phyloP scores from a whole-genome alignment of 2,329 filamentous ascomycete species.

The Aspergillus sp. region DNA sequence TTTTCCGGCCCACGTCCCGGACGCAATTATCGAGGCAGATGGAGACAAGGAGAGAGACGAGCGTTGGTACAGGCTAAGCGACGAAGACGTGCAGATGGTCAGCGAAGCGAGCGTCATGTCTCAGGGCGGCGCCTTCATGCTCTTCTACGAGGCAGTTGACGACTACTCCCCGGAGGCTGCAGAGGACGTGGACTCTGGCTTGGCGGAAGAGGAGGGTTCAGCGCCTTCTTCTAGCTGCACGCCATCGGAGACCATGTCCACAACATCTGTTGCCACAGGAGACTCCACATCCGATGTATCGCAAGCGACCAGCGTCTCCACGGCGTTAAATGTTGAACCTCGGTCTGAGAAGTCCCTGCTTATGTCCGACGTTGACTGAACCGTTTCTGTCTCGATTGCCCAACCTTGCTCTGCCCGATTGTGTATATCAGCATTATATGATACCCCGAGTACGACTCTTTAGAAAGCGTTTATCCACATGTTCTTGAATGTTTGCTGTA shows the following conservation, averaged over 20 bases:
- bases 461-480: constrained; percentile 14
- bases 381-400: not conserved
- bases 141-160: constrained; percentile 85
- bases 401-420: constrained; percentile 4
- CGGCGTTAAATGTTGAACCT: constrained; percentile 18
- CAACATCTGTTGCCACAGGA: constrained; percentile 26
- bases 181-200: constrained; percentile 5
- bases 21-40: constrained; percentile 35
- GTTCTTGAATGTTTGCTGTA: not conserved
- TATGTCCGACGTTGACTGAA: constrained; percentile 18
- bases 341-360: constrained; percentile 2
- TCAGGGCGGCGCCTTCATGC: constrained; percentile 89
- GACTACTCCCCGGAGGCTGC: not conserved
- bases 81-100: constrained; percentile 77
- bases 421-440: constrained; percentile 20
- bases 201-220: constrained; percentile 13
- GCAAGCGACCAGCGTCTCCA: constrained; percentile 33
- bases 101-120: constrained; percentile 71
- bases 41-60: constrained; percentile 44
- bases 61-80: constrained; percentile 89
- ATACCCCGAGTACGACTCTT: constrained; percentile 21
- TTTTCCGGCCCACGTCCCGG: constrained; percentile 37
- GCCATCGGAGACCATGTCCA: constrained; percentile 31
- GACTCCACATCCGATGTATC: constrained; percentile 31
- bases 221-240: constrained; percentile 24